These are phyloP conservation scores for Lactarius akahatsu DNA, from an alignment of 768 basidiomycete genomes.

Conservation along the genomic window DNA sequence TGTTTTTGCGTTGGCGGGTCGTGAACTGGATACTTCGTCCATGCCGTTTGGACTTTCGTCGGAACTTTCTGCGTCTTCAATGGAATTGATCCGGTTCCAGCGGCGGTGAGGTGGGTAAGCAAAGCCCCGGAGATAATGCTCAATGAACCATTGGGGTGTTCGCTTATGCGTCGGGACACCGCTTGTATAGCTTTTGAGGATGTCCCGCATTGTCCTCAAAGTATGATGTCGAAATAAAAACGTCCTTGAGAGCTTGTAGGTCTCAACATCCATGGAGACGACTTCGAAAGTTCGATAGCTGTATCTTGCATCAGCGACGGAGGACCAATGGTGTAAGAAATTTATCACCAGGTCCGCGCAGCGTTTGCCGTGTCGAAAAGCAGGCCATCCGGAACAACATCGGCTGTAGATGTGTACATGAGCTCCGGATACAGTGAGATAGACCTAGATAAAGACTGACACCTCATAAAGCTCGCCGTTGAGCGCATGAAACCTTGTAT, in stretches of 20 bases:
- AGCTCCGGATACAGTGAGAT: background rate
- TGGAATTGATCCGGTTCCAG: slow-evolving; percentile 41
- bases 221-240: slow-evolving; percentile 56
- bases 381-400: slow-evolving; percentile 36
- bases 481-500: slow-evolving; percentile 30
- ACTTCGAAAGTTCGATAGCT: slow-evolving; percentile 49
- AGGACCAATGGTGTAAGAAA: background rate
- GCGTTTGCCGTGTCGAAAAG: slow-evolving; percentile 30
- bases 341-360: slow-evolving; percentile 35
- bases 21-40: background rate
- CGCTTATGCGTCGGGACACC: slow-evolving; percentile 38
- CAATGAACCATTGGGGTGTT: slow-evolving; percentile 51
- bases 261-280: slow-evolving; percentile 45
- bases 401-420: slow-evolving; percentile 31
- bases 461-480: slow-evolving; percentile 43
- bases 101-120: slow-evolving; percentile 32
- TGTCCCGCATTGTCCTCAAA: slow-evolving; percentile 46
- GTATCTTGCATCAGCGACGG: background rate
- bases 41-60: slow-evolving; percentile 10
- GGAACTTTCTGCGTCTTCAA: slow-evolving; percentile 26
- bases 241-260: slow-evolving; percentile 44
- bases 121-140: slow-evolving; percentile 40
- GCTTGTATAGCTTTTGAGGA: slow-evolving; percentile 39
- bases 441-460: slow-evolving; percentile 32
- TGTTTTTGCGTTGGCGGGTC: slow-evolving; percentile 24